A percentile compares a stretch with the other conserved stretches of the same genome.
Evolutionary conservation across 208 protist species (phyloP).

Genomic region (Trypanosoma boissoni): DNA sequence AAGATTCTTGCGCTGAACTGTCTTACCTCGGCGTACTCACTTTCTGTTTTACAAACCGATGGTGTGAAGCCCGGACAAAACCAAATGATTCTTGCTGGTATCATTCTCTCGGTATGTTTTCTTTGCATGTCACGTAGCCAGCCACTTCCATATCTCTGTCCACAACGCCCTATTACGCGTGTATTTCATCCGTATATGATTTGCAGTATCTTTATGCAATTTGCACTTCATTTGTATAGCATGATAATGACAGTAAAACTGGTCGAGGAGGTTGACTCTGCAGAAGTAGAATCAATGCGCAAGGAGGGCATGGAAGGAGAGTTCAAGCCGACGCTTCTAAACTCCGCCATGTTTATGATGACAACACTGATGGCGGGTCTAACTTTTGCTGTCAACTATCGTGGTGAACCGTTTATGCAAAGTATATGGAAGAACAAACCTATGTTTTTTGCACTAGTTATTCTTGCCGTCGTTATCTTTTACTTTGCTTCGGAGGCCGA

Average conservation of each 20-base stretch:
- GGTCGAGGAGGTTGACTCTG: conserved; percentile 67
- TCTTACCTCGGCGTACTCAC: conserved; percentile 95
- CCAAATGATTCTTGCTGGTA: conserved; percentile 95
- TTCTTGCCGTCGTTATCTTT: conserved; percentile 70
- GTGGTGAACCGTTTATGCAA: conserved; percentile 95
- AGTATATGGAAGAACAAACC: conserved; percentile 88
- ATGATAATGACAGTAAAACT: conserved; percentile 87
- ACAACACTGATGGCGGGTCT: conserved; percentile 92
- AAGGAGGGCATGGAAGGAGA: conserved; percentile 66
- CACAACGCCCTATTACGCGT: conserved; percentile 89
- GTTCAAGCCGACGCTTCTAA: conserved; percentile 96
- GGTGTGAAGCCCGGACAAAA: conserved; percentile 97
- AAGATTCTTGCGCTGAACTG: conserved; percentile 99
- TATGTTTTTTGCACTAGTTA: conserved; percentile 85
- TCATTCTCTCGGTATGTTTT: conserved; percentile 96
- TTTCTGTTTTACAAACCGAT: conserved; percentile 97
- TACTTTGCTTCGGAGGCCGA: conserved; percentile 75
- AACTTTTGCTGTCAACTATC: conserved; percentile 98
- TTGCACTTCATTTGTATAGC: conserved; percentile 91
- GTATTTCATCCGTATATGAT: conserved; percentile 97
- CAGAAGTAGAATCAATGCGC: conserved; percentile 53
- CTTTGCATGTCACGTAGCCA: conserved; percentile 97
- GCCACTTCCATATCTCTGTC: conserved; percentile 89
- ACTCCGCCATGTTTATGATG: conserved; percentile 97
- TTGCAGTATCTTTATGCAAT: conserved; percentile 94